A percentile compares a stretch with the other conserved stretches of the same genome.
phyloP scores from a whole-genome alignment of 176 grass and related monocot species.

The Aechmea fasciata region DNA sequence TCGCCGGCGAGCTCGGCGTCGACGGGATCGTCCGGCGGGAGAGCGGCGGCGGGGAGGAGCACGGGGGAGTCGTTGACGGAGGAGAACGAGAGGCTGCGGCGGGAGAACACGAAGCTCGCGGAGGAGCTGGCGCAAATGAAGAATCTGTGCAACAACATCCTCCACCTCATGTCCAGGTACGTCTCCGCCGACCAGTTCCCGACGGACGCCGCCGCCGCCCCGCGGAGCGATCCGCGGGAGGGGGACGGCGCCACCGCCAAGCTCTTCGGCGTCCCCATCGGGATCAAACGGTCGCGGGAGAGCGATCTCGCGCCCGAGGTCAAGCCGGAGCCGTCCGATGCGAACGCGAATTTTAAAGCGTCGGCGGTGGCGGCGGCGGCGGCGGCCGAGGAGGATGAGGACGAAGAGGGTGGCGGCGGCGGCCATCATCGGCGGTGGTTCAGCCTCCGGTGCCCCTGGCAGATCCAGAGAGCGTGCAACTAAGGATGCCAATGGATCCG shows the following conservation, averaged over 20 bases:
- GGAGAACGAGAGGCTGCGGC: slow-evolving; percentile 11
- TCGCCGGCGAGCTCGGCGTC: slow-evolving; percentile 5
- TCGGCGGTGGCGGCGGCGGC: background rate
- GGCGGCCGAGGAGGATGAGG: no score
- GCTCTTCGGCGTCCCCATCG: slow-evolving; percentile 7
- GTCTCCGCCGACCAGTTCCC: background rate
- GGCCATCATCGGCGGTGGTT: background rate
- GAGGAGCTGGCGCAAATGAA: slow-evolving; percentile 8
- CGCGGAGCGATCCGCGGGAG: background rate
- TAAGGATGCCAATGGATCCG: no score
- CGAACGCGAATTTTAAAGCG: background rate
- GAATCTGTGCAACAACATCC: slow-evolving; percentile 9
- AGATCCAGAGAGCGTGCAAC: background rate
- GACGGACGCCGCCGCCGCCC: background rate
- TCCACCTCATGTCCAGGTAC: slow-evolving; percentile 4
- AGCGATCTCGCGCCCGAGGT: background rate
- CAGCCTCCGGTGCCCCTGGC: background rate
- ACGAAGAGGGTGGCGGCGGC: background rate
- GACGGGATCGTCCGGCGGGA: background rate
- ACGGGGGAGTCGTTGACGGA: background rate
- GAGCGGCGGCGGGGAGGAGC: background rate
- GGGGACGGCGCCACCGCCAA: background rate
- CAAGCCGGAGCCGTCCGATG: background rate
- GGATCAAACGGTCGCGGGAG: background rate
- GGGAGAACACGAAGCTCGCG: slow-evolving; percentile 10